Evolutionary conservation across 345 rosid species (phyloP).

Genomic region (Populus pruinosa): DNA sequence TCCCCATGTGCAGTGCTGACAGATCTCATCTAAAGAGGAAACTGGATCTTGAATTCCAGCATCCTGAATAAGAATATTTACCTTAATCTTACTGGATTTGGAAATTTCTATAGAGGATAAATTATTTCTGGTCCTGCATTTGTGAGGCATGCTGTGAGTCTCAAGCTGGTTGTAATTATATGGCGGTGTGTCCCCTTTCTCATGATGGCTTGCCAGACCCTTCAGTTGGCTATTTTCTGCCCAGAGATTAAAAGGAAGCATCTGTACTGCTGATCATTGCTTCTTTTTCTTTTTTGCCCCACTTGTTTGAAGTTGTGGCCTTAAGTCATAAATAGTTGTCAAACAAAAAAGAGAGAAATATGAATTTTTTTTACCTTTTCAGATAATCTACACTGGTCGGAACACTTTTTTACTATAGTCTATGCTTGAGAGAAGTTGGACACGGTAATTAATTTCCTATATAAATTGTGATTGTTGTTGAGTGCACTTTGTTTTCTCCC

Average conservation of each 20-base stretch:
- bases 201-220: background rate
- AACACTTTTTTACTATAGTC: background rate
- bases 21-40: slow-evolving; percentile 86
- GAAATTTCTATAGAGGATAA: background rate
- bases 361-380: slow-evolving; percentile 1
- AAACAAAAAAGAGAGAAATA: background rate
- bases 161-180: slow-evolving; percentile 19
- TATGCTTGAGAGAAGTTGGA: slow-evolving; percentile 8
- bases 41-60: slow-evolving; percentile 85
- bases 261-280: background rate
- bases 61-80: slow-evolving; percentile 33
- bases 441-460: background rate
- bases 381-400: slow-evolving; percentile 12
- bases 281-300: background rate
- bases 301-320: slow-evolving; percentile 12
- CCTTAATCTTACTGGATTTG: background rate
- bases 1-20: slow-evolving; percentile 62
- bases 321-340: background rate
- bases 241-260: slow-evolving; percentile 5
- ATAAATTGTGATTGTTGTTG: background rate
- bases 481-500: background rate
- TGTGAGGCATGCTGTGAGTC: slow-evolving; percentile 9
- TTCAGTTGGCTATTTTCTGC: slow-evolving; percentile 1
- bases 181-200: slow-evolving; percentile 8
- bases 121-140: background rate